A percentile compares a stretch with the other conserved stretches of the same genome.
Evolutionary conservation across 768 basidiomycete species (phyloP).

Genomic region (Daedaleopsis nitida): DNA sequence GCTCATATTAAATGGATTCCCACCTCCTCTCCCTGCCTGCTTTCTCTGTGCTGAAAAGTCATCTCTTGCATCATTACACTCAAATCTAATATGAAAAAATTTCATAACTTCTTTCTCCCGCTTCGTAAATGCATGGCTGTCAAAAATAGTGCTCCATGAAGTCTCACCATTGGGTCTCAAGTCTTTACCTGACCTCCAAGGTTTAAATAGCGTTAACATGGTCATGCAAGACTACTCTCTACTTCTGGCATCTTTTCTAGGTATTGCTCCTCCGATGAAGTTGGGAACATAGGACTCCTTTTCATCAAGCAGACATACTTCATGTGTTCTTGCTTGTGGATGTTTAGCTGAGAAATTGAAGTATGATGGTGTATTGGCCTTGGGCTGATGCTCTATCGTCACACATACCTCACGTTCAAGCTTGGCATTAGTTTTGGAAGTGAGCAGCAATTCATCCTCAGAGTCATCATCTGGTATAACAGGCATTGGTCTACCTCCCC

Average conservation of each 20-base stretch:
- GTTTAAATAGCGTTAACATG: slow-evolving; percentile 38
- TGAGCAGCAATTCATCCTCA: background rate
- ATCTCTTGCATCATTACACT: slow-evolving; percentile 14
- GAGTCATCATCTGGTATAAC: background rate
- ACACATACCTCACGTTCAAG: background rate
- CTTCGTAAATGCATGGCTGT: background rate
- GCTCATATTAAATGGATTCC: background rate
- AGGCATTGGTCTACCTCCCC: background rate
- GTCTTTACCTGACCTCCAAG: slow-evolving; percentile 33
- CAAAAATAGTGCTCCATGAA: slow-evolving; percentile 5
- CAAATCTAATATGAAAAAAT: slow-evolving; percentile 7
- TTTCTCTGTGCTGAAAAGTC: slow-evolving; percentile 1
- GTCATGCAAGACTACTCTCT: slow-evolving; percentile 35
- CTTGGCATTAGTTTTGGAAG: background rate
- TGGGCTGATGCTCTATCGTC: background rate
- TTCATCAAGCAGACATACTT: background rate
- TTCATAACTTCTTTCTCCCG: slow-evolving; percentile 5
- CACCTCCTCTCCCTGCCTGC: background rate
- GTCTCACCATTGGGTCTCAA: slow-evolving; percentile 24
- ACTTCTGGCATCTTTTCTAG: slow-evolving; percentile 28
- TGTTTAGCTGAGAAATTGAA: background rate
- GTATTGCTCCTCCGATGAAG: slow-evolving; percentile 32
- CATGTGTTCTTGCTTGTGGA: background rate
- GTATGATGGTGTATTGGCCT: background rate
- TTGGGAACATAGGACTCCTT: slow-evolving; percentile 26